These are phyloP conservation scores for Dactylellina parvicollis DNA, from an alignment of 2,329 filamentous ascomycete species.

Conservation along the genomic window DNA sequence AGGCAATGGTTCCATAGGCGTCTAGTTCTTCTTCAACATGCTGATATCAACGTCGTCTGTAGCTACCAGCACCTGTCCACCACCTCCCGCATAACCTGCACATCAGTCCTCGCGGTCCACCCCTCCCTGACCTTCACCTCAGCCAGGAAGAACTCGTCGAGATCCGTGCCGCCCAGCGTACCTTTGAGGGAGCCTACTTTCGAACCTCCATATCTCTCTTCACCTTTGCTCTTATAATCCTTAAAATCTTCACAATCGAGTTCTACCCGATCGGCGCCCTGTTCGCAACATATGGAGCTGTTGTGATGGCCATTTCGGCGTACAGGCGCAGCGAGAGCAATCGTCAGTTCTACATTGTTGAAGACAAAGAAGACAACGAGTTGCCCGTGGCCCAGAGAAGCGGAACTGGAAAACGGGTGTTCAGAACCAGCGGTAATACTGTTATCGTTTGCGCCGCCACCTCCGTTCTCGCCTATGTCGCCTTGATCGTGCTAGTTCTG, in stretches of 20 bases:
- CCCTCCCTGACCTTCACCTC: conserved; percentile 62
- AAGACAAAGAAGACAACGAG: conserved; percentile 49
- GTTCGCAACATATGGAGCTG: conserved; percentile 89
- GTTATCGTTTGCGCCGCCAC: conserved; percentile 49
- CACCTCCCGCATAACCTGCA: conserved; percentile 34
- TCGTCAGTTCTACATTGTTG: conserved; percentile 79
- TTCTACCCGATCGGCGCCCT: conserved; percentile 98
- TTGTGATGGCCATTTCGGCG: conserved; percentile 81
- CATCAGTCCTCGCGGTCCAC: conserved; percentile 5
- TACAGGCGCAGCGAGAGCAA: conserved; percentile 93
- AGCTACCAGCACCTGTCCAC: conserved; percentile 34
- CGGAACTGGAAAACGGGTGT: conserved; percentile 43
- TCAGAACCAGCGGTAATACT: conserved; percentile 50
- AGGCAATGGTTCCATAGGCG: neutral
- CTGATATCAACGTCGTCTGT: neutral
- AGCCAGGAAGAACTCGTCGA: conserved; percentile 89
- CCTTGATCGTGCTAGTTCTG: conserved; percentile 23
- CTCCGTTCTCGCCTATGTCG: conserved; percentile 27
- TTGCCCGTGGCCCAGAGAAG: conserved; percentile 17
- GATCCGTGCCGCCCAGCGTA: conserved; percentile 91
- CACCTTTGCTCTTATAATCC: conserved; percentile 90
- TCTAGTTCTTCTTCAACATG: no score
- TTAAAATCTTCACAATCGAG: conserved; percentile 95
- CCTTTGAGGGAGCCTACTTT: conserved; percentile 96
- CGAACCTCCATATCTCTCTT: conserved; percentile 94